Evolutionary conservation across 768 basidiomycete species (phyloP).

Genomic region (Boletus tomentosulus): DNA sequence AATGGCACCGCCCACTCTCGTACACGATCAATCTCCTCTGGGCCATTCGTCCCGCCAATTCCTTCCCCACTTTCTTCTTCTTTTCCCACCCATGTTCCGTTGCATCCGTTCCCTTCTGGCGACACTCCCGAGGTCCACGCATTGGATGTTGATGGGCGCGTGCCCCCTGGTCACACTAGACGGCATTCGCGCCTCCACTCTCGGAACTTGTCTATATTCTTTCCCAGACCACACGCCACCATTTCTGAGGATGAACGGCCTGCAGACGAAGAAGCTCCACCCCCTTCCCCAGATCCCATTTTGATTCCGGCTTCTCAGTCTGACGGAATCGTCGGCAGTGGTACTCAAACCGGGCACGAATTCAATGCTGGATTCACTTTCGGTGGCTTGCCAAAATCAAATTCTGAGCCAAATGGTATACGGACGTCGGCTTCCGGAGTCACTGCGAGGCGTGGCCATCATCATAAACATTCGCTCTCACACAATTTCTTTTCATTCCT

Average conservation of each 20-base stretch:
- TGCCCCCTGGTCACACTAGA: conserved; percentile 29
- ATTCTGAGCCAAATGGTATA: conserved; percentile 17
- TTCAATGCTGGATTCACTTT: conserved; percentile 59
- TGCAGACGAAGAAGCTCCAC: conserved; percentile 45
- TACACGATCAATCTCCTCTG: conserved; percentile 33
- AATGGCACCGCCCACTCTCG: conserved; percentile 20
- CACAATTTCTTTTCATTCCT: conserved; percentile 97
- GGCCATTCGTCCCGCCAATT: conserved; percentile 22
- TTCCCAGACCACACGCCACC: conserved; percentile 64
- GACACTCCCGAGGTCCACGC: conserved; percentile 18
- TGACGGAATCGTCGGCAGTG: conserved; percentile 17
- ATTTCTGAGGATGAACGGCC: conserved; percentile 65
- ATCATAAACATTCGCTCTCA: conserved; percentile 91
- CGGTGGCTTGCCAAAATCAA: conserved; percentile 43
- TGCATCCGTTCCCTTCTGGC: conserved; percentile 22
- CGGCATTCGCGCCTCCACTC: conserved; percentile 78
- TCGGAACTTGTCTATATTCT: conserved; percentile 87
- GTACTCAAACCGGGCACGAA: conserved; percentile 36
- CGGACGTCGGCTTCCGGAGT: conserved; percentile 19
- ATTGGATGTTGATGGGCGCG: conserved; percentile 9
- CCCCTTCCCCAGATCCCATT: conserved; percentile 40
- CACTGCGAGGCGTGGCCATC: conserved; percentile 56
- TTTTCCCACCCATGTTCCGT: conserved; percentile 24
- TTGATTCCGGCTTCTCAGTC: conserved; percentile 41
- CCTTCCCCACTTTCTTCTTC: conserved; percentile 29